A percentile compares a stretch with the other conserved stretches of the same genome.
Conservation (phyloP, 2,329 filamentous ascomycete species). For the Gaeumannomyces tritici region DNA sequence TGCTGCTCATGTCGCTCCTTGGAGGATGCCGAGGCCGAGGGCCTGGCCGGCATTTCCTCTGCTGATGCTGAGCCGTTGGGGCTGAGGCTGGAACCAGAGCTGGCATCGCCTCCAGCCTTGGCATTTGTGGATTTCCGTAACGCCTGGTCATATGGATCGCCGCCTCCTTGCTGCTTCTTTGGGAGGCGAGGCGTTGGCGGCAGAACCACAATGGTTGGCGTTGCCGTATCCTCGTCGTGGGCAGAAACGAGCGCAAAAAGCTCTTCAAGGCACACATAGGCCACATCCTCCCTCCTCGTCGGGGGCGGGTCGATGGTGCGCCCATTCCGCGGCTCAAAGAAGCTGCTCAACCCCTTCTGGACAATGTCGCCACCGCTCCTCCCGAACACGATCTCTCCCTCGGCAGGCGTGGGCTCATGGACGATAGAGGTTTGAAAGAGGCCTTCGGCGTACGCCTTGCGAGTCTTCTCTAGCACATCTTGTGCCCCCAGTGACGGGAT, state of each 20-base stretch:
- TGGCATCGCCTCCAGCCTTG: not conserved
- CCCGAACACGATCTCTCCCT: conserved; percentile 48
- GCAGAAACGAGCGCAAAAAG: conserved; percentile 58
- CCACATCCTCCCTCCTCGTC: conserved; percentile 59
- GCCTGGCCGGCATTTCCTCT: conserved; percentile 4
- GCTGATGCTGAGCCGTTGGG: not conserved
- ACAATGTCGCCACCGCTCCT: conserved; percentile 1
- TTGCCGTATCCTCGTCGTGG: conserved; percentile 22
- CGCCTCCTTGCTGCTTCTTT: conserved; percentile 13
- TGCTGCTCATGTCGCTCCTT: conserved; percentile 14
- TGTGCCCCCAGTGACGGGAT: conserved; percentile 62
- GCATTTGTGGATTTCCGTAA: not conserved
- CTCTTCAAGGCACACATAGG: conserved; percentile 72
- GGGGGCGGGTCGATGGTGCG: conserved; percentile 61
- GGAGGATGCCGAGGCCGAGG: conserved; percentile 16
- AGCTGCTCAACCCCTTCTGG: conserved; percentile 32
- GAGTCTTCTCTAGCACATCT: conserved; percentile 54
- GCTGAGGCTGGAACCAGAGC: not conserved
- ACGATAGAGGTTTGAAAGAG: conserved; percentile 79
- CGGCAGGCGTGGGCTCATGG: conserved; percentile 49
- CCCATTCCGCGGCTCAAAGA: conserved; percentile 60
- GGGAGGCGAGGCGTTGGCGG: conserved; percentile 32
- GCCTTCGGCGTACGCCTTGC: conserved; percentile 61
- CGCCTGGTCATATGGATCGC: not conserved
- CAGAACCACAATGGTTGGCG: conserved; percentile 28